Evolutionary conservation across 2,329 filamentous ascomycete genomes (phyloP), one percentile per base, ranked within the genome.

Genomic region (Phialophora expanda): DNA sequence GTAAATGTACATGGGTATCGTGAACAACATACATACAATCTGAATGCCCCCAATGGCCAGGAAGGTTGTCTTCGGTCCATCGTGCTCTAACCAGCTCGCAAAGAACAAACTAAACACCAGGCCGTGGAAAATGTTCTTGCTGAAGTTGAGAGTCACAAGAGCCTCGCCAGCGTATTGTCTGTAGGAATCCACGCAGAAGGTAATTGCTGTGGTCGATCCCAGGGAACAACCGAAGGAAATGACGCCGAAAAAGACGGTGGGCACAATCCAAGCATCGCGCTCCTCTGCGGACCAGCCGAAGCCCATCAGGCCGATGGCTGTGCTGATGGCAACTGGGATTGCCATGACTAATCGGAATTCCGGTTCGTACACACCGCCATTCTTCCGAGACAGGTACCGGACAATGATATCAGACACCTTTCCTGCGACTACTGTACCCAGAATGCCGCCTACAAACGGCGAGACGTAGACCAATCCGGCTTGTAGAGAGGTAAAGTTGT

Each of bases 351-450:
- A 85, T 6, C 93, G 87, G 74, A 96, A 98, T 77, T 98, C 94
- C 0, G 94, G 94, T 77, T 98, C 94, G 76, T 97, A 98, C 2
- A 98, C 82, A 1, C 94, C 94, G n/a, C 91, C 92, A 72, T 98
- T 98, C 30, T 89, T 88, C 41, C 89, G 86, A 1, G 92, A 85
- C 90, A 98, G 92, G 65, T 82, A 89, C 60, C 88, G 88, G 5
- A 97, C 93, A 56, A 98, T 87, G 1, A 94, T 74, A 74, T 98
- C 95, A 3, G 91, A 95, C 12, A 97, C 84, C 74, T 90, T 92
- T 48, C 94, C 95, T 0, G 94, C 94, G 0, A 97, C 91, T 0
- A 90, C 93, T 0, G 93, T 97, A n/a, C 94, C 94, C 0, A 97
- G 83, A 4, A 98, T 85, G 7, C 92, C 93, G 14, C 93, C 93